Percentiles rank a stretch among this genome's conserved stretches.
phyloP scores from a whole-genome alignment of 208 protist species.

The Leishmania tropica region DNA sequence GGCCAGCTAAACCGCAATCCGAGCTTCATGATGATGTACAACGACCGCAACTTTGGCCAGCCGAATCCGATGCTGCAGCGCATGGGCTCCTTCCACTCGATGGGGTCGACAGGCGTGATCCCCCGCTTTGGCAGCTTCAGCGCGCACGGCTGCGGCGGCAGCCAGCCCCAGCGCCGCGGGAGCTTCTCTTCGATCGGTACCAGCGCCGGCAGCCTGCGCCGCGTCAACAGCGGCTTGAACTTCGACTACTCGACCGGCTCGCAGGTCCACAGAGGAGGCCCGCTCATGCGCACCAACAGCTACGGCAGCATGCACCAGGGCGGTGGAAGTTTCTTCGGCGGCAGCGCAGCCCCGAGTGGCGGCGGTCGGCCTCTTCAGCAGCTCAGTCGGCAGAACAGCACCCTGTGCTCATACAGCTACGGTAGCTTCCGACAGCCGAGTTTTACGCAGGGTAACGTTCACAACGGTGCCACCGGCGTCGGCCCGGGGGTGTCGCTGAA shows the following conservation, averaged over 20 bases:
- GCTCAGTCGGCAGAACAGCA: slow-evolving; percentile 23
- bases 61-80: slow-evolving; percentile 10
- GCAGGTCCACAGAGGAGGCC: slow-evolving; percentile 11
- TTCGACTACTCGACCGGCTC: slow-evolving; percentile 28
- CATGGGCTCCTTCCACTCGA: slow-evolving; percentile 14
- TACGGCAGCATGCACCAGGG: slow-evolving; percentile 23
- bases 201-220: slow-evolving; percentile 35
- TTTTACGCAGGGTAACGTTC: slow-evolving; percentile 17
- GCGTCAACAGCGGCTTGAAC: slow-evolving; percentile 42
- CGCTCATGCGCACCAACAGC: slow-evolving; percentile 18
- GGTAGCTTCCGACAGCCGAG: slow-evolving; percentile 37
- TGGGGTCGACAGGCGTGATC: slow-evolving; percentile 5
- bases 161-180: background rate
- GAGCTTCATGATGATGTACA: slow-evolving; percentile 36
- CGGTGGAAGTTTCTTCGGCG: slow-evolving; percentile 23
- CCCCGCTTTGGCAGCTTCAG: slow-evolving; percentile 18
- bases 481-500: slow-evolving; percentile 30
- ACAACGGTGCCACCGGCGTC: slow-evolving; percentile 23
- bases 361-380: slow-evolving; percentile 7
- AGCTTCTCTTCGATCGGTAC: slow-evolving; percentile 20
- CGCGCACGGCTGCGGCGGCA: background rate
- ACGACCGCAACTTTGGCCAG: slow-evolving; percentile 19
- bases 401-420: slow-evolving; percentile 25
- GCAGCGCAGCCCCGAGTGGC: background rate
- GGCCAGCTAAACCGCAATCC: slow-evolving; percentile 16